Evolutionary conservation across 106 monocot species (phyloP), one percentile per base, ranked within the genome.

Genomic region (Xerophyta viscosa): DNA sequence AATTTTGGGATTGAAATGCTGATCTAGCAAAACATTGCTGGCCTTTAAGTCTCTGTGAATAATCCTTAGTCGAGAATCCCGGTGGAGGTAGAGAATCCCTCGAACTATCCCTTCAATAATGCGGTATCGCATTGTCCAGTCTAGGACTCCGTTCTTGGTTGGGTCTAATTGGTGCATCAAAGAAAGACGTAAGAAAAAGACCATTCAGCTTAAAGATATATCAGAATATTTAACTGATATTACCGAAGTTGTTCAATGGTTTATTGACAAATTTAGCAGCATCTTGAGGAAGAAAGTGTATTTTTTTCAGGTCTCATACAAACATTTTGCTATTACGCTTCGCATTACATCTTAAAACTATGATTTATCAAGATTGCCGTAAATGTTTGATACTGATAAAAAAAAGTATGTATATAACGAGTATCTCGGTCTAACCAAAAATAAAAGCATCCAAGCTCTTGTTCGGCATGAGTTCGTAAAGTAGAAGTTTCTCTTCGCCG

Each of bases 61-160:
- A 22, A 54, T 36, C 10, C 54, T 33, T 15, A 54, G 33, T 8
- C 17, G 9, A n/a, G 54, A 54, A 36, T 54, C 29, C 36, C 36
- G 18, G 11, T 54, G 54, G 13, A 54, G 54, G 36, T 54, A 54
- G 6, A 54, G 31, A 14, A 54, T 30, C 0, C 36, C 54, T 54
- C 29, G 18, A 33, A 33, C 54, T 9, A 54, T 54, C 20, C 33
- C 54, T 54, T 8, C 31, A 14, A 73, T 61, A n/a, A 66, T 73
- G 18, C 37, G 15, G 33, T 14, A 41, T 13, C 73, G 28, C 19
- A 20, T 66, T 12, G 4, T 10, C 73, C 73, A 73, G 22, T 39
- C 39, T 15, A 39, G 15, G 3, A 3, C 15, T 39, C n/a, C n/a
- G n/a, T n/a, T n/a, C n/a, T n/a, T n/a, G n/a, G n/a, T n/a, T n/a